Conservation (phyloP, 169 alveolate genomes). For the Plasmodium gaboni region DNA sequence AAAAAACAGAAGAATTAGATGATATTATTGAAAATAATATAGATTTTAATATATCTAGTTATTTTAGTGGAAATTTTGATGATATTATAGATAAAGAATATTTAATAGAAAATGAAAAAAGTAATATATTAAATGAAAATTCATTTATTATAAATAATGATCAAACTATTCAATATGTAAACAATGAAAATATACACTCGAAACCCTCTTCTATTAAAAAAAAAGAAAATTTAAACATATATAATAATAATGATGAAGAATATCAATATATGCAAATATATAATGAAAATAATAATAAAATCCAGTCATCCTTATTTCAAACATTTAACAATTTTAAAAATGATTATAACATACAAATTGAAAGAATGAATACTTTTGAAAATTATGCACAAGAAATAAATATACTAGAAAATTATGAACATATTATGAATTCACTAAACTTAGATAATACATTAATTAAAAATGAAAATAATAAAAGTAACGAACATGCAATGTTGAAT, state of each 20-base stretch:
- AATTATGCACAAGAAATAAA: conserved; percentile 36
- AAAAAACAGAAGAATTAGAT: conserved; percentile 41
- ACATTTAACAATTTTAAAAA: conserved; percentile 18
- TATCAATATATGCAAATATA: conserved; percentile 43
- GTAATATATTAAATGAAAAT: neutral
- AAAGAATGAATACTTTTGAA: conserved; percentile 47
- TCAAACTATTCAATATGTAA: neutral
- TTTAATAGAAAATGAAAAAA: neutral
- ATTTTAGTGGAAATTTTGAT: conserved; percentile 66
- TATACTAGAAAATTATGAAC: conserved; percentile 29
- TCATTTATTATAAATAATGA: neutral
- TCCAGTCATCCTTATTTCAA: conserved; percentile 9
- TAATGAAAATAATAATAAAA: conserved; percentile 19
- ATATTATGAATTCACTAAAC: conserved; percentile 1
- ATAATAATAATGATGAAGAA: conserved; percentile 7
- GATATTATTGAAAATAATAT: conserved; percentile 69
- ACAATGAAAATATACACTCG: neutral
- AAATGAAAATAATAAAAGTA: neutral
- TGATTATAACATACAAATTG: conserved; percentile 48
- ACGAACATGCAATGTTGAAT: neutral
- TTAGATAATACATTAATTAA: neutral
- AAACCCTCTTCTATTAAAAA: neutral
- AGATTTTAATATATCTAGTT: conserved; percentile 57
- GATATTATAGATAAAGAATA: conserved; percentile 2
- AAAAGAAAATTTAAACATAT: conserved; percentile 2